A percentile compares a stretch with the other conserved stretches of the same genome.
phyloP scores from a whole-genome alignment of 1,284 basidiomycete genomes.

The Irpex sp. region DNA sequence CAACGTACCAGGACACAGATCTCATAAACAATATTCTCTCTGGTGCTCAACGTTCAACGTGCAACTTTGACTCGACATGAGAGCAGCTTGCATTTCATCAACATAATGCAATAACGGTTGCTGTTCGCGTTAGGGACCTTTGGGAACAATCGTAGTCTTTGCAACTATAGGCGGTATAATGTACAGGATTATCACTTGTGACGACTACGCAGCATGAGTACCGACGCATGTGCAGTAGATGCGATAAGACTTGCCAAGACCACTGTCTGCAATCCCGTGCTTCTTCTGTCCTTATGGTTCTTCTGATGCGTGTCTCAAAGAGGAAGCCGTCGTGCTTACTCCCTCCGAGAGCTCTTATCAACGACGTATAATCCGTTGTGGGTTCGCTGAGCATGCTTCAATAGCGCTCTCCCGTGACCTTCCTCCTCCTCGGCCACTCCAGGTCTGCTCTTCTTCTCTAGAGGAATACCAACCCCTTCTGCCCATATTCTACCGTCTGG shows the following conservation, averaged over 20 bases:
- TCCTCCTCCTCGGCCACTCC: slow-evolving; percentile 19
- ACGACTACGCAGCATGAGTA: neutral
- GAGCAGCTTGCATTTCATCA: too few species aligned
- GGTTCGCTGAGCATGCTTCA: slow-evolving; percentile 48
- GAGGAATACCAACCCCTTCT: slow-evolving; percentile 32
- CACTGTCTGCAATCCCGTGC: neutral
- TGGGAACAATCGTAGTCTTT: neutral
- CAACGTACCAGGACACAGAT: neutral
- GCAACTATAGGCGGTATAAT: neutral
- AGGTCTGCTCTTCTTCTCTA: slow-evolving; percentile 15
- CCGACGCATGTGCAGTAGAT: neutral
- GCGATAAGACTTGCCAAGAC: slow-evolving; percentile 1
- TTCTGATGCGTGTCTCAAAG: neutral
- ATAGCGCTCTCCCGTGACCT: slow-evolving; percentile 38
- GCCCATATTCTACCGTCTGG: slow-evolving; percentile 45
- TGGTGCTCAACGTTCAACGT: too few species aligned
- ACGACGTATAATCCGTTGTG: slow-evolving; percentile 42
- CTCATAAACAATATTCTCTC: too few species aligned
- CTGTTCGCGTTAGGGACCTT: neutral
- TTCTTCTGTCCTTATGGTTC: neutral
- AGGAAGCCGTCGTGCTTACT: neutral
- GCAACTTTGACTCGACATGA: too few species aligned
- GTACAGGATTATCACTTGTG: neutral
- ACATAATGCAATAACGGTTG: too few species aligned
- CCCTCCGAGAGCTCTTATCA: slow-evolving; percentile 21